Evolutionary conservation across 1,139 yeast species (phyloP), one percentile per base, ranked within the genome.

Genomic region (Zygoascus meyerae): DNA sequence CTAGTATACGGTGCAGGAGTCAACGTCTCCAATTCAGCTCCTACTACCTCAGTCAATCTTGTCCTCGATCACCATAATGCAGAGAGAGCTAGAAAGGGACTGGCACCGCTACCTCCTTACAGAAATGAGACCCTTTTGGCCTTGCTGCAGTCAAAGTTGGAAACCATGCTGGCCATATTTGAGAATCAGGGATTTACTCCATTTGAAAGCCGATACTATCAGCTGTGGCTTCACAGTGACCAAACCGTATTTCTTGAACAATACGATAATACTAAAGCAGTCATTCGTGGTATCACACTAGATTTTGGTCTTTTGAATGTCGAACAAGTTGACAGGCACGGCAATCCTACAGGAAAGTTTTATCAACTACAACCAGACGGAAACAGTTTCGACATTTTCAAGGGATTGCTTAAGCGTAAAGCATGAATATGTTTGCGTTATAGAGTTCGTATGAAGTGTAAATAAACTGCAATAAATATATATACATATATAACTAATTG

Each of bases 361-460:
- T 80, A 75, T 55, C 84, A 86, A 57, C 69, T 94, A 42, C 97
- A 89, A 63, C 98, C 99, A 0, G 98, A 94, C 63, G 98, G 98
- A 0, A 94, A 94, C 63, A 86, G 97, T 2, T 94, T 94, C 62
- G 98, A 94, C 62, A 90, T 94, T 72, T 84, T 92, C 70, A 84
- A 78, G 58, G 97, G 98, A 0, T 70, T 94, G 53, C 83, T 94
- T n/a, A 85, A 87, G 50, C 80, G 76, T 56, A 70, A 69, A 54
- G 44, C 41, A 21, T 55, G 36, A 46, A 12, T 21, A 21, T 4
- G 4, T 21, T 4, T 21, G 26, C 26, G 26, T 21, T 21, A 4
- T 7, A 5, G 7, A 31, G 7, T 35, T 29, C 12, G 16, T 16
- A 34, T 16, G 17, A 33, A 33, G 15, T 39, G 17, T 26, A 11